A percentile compares a stretch with the other conserved stretches of the same genome.
These are phyloP conservation scores for Pseudogymnoascus sp. DNA, from an alignment of 2,329 filamentous ascomycete genomes.

Conservation along the genomic window DNA sequence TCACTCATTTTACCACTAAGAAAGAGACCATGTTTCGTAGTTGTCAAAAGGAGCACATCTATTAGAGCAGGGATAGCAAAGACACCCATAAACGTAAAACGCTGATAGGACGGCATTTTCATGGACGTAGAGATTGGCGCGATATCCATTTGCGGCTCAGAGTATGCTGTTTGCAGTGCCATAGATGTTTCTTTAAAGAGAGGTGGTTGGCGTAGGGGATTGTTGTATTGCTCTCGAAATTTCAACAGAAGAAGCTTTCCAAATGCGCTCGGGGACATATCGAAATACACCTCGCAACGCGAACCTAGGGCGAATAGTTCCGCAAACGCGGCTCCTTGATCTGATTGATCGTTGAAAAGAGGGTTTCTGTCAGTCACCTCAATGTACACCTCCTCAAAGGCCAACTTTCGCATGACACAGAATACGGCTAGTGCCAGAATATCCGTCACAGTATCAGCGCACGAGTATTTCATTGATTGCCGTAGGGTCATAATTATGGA, in stretches of 20 bases:
- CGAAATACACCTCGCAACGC: constrained; percentile 56
- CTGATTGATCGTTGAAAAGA: constrained; percentile 51
- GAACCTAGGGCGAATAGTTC: constrained; percentile 58
- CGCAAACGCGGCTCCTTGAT: constrained; percentile 57
- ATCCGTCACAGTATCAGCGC: constrained; percentile 42
- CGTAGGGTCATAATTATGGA: constrained; percentile 15
- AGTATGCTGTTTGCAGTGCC: constrained; percentile 42
- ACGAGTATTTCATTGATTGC: constrained; percentile 10
- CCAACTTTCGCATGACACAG: constrained; percentile 47
- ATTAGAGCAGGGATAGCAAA: constrained; percentile 57
- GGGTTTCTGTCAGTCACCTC: constrained; percentile 57
- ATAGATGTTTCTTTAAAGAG: constrained; percentile 43
- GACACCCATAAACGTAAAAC: constrained; percentile 43
- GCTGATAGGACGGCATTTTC: constrained; percentile 32
- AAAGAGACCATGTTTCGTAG: constrained; percentile 53
- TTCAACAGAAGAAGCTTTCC: constrained; percentile 31
- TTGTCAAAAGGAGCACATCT: constrained; percentile 52
- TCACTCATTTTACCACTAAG: constrained; percentile 50
- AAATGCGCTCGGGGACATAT: constrained; percentile 43
- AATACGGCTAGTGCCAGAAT: constrained; percentile 51
- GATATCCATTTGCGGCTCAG: constrained; percentile 44
- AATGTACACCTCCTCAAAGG: constrained; percentile 55
- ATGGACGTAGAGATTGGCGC: constrained; percentile 39
- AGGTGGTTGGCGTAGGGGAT: constrained; percentile 40
- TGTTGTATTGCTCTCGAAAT: constrained; percentile 36